phyloP scores from a whole-genome alignment of 495 filamentous ascomycete species.

The Penicillium argentinense region DNA sequence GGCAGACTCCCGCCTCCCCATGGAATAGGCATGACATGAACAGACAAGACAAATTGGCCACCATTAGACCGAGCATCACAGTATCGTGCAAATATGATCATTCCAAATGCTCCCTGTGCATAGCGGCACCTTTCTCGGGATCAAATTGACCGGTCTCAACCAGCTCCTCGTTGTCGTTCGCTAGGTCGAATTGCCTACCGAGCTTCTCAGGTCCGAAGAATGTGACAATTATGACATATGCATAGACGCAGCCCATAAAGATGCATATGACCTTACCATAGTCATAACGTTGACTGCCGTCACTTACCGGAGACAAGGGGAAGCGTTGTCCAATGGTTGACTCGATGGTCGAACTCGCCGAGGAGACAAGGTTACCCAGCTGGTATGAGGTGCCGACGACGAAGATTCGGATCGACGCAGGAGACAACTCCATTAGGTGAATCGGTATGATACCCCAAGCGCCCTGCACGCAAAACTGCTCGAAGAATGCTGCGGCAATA shows the following conservation, averaged over 20 bases:
- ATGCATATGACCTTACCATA: conserved; percentile 89
- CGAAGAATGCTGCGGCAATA: conserved; percentile 78
- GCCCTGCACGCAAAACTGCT: conserved; percentile 83
- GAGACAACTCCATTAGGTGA: conserved; percentile 79
- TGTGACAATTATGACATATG: conserved; percentile 69
- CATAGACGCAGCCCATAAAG: conserved; percentile 83
- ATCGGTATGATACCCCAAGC: conserved; percentile 80
- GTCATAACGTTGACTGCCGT: conserved; percentile 58
- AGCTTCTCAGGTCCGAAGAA: conserved; percentile 74
- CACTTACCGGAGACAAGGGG: conserved; percentile 52
- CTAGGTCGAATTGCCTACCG: conserved; percentile 56
- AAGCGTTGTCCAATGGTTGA: conserved; percentile 75
- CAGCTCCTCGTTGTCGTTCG: conserved; percentile 59
- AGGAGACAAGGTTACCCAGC: conserved; percentile 78
- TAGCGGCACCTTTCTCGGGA: too few species aligned
- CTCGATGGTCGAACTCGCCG: conserved; percentile 76
- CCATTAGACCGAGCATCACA: too few species aligned
- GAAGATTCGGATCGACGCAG: conserved; percentile 77
- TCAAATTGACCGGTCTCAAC: too few species aligned
- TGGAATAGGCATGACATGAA: too few species aligned
- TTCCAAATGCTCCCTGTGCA: too few species aligned
- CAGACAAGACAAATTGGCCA: too few species aligned
- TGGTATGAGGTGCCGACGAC: conserved; percentile 79
- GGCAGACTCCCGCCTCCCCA: too few species aligned
- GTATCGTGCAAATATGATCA: too few species aligned